phyloP scores from a whole-genome alignment of 352 stramenopile species.

The Pythium aristosporum region DNA sequence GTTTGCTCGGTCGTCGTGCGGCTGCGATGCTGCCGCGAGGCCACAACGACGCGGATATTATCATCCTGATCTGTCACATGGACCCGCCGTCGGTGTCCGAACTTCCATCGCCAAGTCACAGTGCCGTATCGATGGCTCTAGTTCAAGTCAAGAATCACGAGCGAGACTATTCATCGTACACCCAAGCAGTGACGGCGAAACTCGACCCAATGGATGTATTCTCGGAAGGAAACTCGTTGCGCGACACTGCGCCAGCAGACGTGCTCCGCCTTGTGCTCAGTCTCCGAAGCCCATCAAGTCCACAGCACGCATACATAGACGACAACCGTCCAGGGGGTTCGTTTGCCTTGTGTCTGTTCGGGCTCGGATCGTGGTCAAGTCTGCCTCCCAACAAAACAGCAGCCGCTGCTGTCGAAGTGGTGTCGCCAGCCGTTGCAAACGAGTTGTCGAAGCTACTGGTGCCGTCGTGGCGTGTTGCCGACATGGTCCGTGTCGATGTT shows the following conservation, averaged over 20 bases:
- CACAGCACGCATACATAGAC: neutral
- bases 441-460: neutral
- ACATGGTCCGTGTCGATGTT: neutral
- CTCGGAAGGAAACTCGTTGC: neutral
- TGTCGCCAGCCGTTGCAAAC: neutral
- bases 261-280: conserved; percentile 7
- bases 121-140: conserved; percentile 26
- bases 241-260: neutral
- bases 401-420: neutral
- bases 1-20: conserved; percentile 24
- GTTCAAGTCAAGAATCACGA: conserved; percentile 19
- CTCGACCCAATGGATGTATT: neutral
- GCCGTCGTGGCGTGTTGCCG: neutral
- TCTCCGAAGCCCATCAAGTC: neutral
- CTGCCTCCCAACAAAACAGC: neutral
- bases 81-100: neutral
- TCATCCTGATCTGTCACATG: conserved; percentile 24
- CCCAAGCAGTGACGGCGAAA: neutral
- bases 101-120: neutral
- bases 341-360: conserved; percentile 1
- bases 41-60: conserved; percentile 12
- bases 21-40: conserved; percentile 21
- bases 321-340: too few relatives aligned
- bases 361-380: neutral
- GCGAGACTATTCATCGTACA: neutral